Conservation (phyloP, 2,329 filamentous ascomycete species). For the Neopestalotiopsis sp. region DNA sequence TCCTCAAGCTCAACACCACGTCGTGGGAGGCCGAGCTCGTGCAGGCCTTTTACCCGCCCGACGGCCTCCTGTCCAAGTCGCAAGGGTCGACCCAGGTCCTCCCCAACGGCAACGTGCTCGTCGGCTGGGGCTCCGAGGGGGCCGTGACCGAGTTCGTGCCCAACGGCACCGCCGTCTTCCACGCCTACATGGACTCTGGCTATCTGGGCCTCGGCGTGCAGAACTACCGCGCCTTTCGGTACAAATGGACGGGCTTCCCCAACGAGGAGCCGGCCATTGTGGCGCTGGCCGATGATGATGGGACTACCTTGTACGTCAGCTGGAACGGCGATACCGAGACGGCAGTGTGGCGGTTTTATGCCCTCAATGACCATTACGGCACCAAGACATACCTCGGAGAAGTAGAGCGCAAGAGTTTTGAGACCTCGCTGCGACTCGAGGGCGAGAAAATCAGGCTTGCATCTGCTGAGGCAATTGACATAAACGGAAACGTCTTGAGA, state of each 20-base stretch:
- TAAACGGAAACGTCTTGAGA: slow-evolving; percentile 27
- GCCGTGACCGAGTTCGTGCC: slow-evolving; percentile 51
- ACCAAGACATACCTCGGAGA: slow-evolving; percentile 44
- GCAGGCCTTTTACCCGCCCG: slow-evolving; percentile 54
- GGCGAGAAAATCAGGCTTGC: slow-evolving; percentile 23
- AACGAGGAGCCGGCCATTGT: slow-evolving; percentile 41
- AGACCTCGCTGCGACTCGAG: slow-evolving; percentile 40
- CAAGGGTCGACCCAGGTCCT: slow-evolving; percentile 43
- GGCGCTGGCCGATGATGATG: slow-evolving; percentile 29
- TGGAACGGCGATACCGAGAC: slow-evolving; percentile 60
- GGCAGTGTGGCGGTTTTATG: slow-evolving; percentile 55
- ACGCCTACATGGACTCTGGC: slow-evolving; percentile 43
- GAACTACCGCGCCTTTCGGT: slow-evolving; percentile 33
- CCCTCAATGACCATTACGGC: slow-evolving; percentile 38
- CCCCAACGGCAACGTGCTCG: slow-evolving; percentile 48
- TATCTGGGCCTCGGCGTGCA: slow-evolving; percentile 28
- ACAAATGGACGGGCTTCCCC: slow-evolving; percentile 50
- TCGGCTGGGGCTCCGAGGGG: slow-evolving; percentile 56
- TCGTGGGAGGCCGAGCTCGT: slow-evolving; percentile 51
- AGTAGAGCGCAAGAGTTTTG: slow-evolving; percentile 47
- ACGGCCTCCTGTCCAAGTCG: slow-evolving; percentile 53
- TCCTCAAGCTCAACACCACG: slow-evolving; percentile 52
- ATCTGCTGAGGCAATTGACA: slow-evolving; percentile 33
- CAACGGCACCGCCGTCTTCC: slow-evolving; percentile 38
- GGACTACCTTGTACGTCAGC: slow-evolving; percentile 50